phyloP scores from a whole-genome alignment of 2,329 filamentous ascomycete species.

The Aspergillus arachidicola region DNA sequence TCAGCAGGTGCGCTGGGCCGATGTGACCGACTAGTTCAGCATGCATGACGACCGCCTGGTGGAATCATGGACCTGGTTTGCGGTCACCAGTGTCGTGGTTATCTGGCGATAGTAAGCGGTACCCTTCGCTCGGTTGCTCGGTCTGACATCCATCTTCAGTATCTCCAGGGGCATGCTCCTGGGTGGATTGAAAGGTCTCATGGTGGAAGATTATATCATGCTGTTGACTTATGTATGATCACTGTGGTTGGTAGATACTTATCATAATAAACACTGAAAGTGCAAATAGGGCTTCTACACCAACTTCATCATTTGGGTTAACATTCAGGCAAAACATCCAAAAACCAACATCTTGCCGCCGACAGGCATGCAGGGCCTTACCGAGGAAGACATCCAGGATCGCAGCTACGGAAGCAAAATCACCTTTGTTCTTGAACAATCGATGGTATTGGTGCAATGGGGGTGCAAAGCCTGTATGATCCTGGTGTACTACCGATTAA shows the following conservation, averaged over 20 bases:
- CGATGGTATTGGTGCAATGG: neutral
- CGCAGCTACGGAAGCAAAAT: neutral
- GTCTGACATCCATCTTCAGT: neutral
- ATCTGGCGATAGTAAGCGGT: neutral
- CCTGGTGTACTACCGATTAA: neutral
- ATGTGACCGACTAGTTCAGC: neutral
- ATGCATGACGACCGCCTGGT: neutral
- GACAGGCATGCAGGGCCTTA: neutral
- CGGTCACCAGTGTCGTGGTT: neutral
- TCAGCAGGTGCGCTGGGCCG: neutral
- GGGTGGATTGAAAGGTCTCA: neutral
- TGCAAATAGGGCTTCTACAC: neutral
- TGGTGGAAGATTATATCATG: neutral
- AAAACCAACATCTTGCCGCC: neutral
- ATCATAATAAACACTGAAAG: neutral
- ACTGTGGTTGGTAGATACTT: neutral
- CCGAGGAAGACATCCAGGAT: neutral
- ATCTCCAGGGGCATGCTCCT: neutral
- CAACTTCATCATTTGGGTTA: neutral
- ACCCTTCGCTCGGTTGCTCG: neutral
- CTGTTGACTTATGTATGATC: neutral
- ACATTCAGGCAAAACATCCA: neutral
- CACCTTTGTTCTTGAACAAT: neutral
- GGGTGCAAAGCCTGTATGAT: neutral
- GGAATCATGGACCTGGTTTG: neutral